Evolutionary conservation across 495 filamentous ascomycete genomes (phyloP), one percentile per base, ranked within the genome.

Genomic region (Pseudomonodictys pantanalensis): DNA sequence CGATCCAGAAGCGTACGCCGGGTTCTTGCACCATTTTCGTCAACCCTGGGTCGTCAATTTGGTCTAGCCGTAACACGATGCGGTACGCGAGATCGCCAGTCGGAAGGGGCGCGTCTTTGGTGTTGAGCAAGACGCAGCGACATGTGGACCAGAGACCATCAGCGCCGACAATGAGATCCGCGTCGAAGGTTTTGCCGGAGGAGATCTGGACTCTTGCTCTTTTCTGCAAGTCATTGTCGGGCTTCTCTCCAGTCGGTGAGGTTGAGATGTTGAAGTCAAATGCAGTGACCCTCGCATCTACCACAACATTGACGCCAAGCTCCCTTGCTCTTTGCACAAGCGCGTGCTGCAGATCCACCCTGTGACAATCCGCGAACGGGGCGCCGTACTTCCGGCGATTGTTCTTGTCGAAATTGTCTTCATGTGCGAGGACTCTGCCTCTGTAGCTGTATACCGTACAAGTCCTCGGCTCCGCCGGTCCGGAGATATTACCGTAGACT

Each of bases 11-110:
- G 57, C 88, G 79, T 12, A 89, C 85, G 15, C 78, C 77, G 0
- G 84, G 79, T 18, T 82, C 72, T 6, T 66, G 48, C 0, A 84
- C 75, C 60, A 79, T 71, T 32, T 73, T 42, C 66, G 70, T 55
- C 69, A 86, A 45, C 47, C 77, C 71, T n/a, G 75, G 70, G 73
- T 80, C 75, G n/a, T 51, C 18, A 64, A 83, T 77, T 56, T 84
- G 78, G 42, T 79, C 75, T 28, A 80, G 77, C 2, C 72, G 75
- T 22, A 89, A 62, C 25, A 89, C 68, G 5, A 89, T 60, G 18
- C 86, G 73, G 65, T 87, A 88, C 6, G 86, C 86, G 18, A 89
- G 72, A 69, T 89, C 86, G 0, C 86, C 86, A 1, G 85, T 88
- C 22, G 80, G 79, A 0, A 73, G 51, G 6, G 72, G 71, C 42